Base-by-base conservation (phyloP, 2,329 filamentous ascomycete species). In the Cadophora luteo-olivacea region DNA sequence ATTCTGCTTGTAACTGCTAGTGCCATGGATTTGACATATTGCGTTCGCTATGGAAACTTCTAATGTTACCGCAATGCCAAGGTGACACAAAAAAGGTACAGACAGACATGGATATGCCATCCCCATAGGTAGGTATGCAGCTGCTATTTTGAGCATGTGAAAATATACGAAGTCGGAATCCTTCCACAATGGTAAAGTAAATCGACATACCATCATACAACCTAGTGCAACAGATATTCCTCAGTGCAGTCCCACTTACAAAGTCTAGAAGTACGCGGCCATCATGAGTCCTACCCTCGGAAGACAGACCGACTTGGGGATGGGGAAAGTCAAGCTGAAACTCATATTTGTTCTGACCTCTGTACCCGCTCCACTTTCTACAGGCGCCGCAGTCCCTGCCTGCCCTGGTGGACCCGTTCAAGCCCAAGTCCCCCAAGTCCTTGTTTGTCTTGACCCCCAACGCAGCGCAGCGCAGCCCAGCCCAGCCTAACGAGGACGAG, bases 81-180 rank as follows among this genome's bases (percentile, higher is more conserved):
- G 57, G 22, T 60, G 36, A 60, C 22, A 45, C 57, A 60, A 45
- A 60, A 36, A 41, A 60, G 33, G 57, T 25, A 38, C n/a, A 9
- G 22, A 45, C 33, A 6, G 22, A 60, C 33, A 41, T 38, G 36
- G 57, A 25, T 24, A 45, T 60, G 22, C 36, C 14, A 24, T 25
- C 41, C 41, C 41, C 33, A n/a, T n/a, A n/a, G n/a, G n/a, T n/a
- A n/a, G n/a, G n/a, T n/a, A n/a, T n/a, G n/a, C n/a, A n/a, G n/a
- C n/a, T 19, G 16, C 52, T 55, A 55, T 55, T 55, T 33, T 55
- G 52, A 55, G 52, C 52, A 55, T 55, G 52, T 55, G 52, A 33
- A 55, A 54, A 54, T 16, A 19, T 32, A 54, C 51, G 16, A 48
- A 14, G 16, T 48, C 12, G 6, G 24, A 32, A 54, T 4, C 5